Conservation (phyloP, 768 basidiomycete genomes). For the Omphalotus guepiniiformis region DNA sequence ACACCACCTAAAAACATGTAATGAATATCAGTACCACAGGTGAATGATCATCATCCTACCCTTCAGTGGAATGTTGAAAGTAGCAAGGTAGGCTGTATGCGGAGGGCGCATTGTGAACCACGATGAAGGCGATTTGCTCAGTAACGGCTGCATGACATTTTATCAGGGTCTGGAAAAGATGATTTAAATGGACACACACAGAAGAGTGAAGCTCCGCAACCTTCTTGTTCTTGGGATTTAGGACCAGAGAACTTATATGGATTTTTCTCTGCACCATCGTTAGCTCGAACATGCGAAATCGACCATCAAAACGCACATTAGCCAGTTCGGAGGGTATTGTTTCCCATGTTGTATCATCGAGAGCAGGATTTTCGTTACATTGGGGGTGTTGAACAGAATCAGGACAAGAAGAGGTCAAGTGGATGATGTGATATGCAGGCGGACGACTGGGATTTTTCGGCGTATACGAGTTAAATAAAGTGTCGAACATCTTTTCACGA, state of each 20-base stretch:
- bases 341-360: slow-evolving; percentile 59
- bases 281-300: background rate
- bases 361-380: slow-evolving; percentile 43
- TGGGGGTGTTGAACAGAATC: slow-evolving; percentile 50
- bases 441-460: slow-evolving; percentile 15
- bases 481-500: slow-evolving; percentile 36
- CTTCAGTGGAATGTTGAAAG: background rate
- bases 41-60: no score
- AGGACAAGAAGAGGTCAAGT: slow-evolving; percentile 55
- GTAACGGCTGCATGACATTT: background rate
- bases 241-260: slow-evolving; percentile 45
- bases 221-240: slow-evolving; percentile 21
- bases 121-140: background rate
- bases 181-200: background rate
- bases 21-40: no score
- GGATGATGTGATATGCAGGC: slow-evolving; percentile 47
- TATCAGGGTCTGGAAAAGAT: no score
- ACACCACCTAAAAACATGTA: no score
- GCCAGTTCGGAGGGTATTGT: slow-evolving; percentile 55
- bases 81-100: slow-evolving; percentile 1
- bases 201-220: slow-evolving; percentile 3
- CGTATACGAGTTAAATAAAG: slow-evolving; percentile 34
- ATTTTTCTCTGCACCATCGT: slow-evolving; percentile 49
- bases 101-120: background rate
- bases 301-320: slow-evolving; percentile 37